Evolutionary conservation across 2,329 filamentous ascomycete species (phyloP), one percentile per base, ranked within the genome.

Genomic region (Talaromyces sp.): DNA sequence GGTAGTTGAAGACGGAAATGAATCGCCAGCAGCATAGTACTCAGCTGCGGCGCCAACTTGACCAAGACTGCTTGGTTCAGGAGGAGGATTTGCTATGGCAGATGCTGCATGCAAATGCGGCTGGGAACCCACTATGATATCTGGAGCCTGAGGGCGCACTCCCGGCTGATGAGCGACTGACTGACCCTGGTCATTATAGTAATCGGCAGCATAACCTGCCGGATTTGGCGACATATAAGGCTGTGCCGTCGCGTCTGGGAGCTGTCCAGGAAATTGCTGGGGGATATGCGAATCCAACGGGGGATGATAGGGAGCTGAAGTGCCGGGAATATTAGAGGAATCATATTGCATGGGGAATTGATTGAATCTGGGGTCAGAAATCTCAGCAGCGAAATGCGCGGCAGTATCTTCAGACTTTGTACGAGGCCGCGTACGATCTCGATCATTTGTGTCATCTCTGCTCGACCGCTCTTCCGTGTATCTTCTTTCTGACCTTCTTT

Each of bases 131-230:
- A 81, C 76, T 57, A 84, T 80, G 37, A 84, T 75, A 1, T 78
- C 75, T 22, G 81, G 80, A 33, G 74, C 74, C 15, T 77, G 69
- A 6, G 81, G 78, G 43, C 84, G 76, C 10, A 84, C 75, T n/a
- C 84, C 84, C 6, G 84, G 84, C 67, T 87, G 84, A 11, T 75
- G 67, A 9, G 74, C 67, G 2, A 87, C 83, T 17, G 82, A 85
- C 66, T 86, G 74, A 10, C 84, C 84, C 64, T 83, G 78, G 66
- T 86, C 84, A 43, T 80, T 78, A 67, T 86, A 87, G 67, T 84
- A 87, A 35, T 85, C 82, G 15, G 84, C 79, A 5, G 83, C 83
- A 36, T 77, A 75, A 33, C 84, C 84, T 55, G 78, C 77, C 19
- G 77, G 74, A 40, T 76, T 67, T 57, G 73, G 71, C 55, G 78